Evolutionary conservation across 345 rosid genomes (phyloP).

Genomic region (Odontarrhena argentea): DNA sequence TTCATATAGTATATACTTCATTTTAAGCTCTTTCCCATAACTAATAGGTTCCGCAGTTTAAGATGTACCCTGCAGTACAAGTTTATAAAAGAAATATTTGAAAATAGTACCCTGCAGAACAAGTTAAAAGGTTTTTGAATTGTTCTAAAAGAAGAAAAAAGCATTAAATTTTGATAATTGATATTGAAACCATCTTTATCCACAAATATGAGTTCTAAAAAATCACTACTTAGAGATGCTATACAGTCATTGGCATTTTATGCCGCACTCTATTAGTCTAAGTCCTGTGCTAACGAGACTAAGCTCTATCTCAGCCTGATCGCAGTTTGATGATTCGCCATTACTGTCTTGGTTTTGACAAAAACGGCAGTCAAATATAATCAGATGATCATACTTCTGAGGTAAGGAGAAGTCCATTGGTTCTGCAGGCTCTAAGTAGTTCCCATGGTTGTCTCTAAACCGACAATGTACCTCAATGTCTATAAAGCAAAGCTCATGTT

Average conservation of each 20-base stretch:
- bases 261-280: conserved; percentile 19
- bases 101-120: background rate
- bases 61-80: too few species aligned
- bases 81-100: too few species aligned
- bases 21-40: too few species aligned
- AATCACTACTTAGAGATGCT: background rate
- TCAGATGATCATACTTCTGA: conserved; percentile 13
- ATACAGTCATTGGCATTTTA: background rate
- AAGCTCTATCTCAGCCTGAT: conserved; percentile 28
- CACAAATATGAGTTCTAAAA: too few species aligned
- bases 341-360: conserved; percentile 1
- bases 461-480: conserved; percentile 31
- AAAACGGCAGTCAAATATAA: conserved; percentile 27
- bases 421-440: conserved; percentile 6
- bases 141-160: too few species aligned
- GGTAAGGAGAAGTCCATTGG: conserved; percentile 18
- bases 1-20: too few species aligned
- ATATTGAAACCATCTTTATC: too few species aligned
- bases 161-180: too few species aligned
- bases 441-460: conserved; percentile 16
- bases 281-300: background rate
- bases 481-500: conserved; percentile 9
- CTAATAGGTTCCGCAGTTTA: too few species aligned
- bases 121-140: too few species aligned
- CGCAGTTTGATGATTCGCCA: conserved; percentile 4